Evolutionary conservation across 1,284 basidiomycete species (phyloP).

Genomic region (Austroboletus novae-zelandiae): DNA sequence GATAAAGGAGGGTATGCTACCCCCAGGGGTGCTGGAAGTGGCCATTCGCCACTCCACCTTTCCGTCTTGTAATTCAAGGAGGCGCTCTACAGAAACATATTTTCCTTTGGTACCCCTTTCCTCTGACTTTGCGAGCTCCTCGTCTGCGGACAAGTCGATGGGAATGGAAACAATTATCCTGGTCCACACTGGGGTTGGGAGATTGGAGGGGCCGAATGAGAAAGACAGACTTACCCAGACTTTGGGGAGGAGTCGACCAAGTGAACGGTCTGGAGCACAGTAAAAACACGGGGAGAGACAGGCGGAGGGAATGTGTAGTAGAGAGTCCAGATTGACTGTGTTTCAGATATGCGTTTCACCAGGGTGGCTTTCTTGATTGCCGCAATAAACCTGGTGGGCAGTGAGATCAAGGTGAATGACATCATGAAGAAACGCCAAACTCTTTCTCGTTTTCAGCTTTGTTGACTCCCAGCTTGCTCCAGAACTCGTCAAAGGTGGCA

Average conservation of each 20-base stretch:
- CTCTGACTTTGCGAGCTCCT: conserved; percentile 59
- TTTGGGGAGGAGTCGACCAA: conserved; percentile 47
- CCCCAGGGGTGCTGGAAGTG: conserved; percentile 70
- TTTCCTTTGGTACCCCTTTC: conserved; percentile 65
- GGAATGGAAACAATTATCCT: conserved; percentile 73
- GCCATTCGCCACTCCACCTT: conserved; percentile 78
- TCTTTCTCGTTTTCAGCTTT: conserved; percentile 68
- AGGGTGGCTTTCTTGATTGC: conserved; percentile 61
- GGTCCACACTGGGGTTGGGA: background rate
- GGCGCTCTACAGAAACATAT: conserved; percentile 67
- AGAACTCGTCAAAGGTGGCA: conserved; percentile 68
- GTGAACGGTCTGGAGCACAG: conserved; percentile 63
- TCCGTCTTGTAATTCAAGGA: conserved; percentile 61
- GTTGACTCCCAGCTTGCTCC: conserved; percentile 62
- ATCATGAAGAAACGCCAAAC: conserved; percentile 32
- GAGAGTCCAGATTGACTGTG: conserved; percentile 66
- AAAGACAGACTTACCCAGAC: conserved; percentile 46
- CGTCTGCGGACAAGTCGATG: conserved; percentile 57
- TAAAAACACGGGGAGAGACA: conserved; percentile 72
- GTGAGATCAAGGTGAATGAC: background rate
- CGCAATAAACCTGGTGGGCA: conserved; percentile 53
- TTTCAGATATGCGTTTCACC: conserved; percentile 61
- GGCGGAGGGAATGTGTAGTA: conserved; percentile 70
- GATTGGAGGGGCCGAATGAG: background rate
- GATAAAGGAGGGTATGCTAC: conserved; percentile 62